Evolutionary conservation across 2,329 filamentous ascomycete species (phyloP).

Genomic region (Penicillium freii): DNA sequence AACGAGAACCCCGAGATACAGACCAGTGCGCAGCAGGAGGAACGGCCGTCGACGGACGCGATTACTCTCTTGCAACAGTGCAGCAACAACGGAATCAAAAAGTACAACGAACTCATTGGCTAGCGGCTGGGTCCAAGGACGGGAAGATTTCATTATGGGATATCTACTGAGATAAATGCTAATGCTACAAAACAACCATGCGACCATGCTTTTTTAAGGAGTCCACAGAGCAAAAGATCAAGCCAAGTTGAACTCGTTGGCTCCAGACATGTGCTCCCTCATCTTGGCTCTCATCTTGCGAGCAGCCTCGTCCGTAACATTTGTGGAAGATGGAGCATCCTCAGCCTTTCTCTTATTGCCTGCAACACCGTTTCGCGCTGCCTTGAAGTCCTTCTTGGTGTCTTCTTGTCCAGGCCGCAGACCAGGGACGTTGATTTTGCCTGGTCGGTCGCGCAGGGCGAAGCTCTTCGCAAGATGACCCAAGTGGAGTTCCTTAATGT

Average conservation of each 20-base stretch:
- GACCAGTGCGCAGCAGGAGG: not conserved
- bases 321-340: slow-evolving; percentile 25
- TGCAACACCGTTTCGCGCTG: slow-evolving; percentile 37
- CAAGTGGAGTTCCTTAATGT: slow-evolving; percentile 85
- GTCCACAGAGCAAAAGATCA: slow-evolving; percentile 28
- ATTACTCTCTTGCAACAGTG: slow-evolving; percentile 48
- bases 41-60: slow-evolving; percentile 5
- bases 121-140: slow-evolving; percentile 88
- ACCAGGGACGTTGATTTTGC: slow-evolving; percentile 64
- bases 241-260: slow-evolving; percentile 59
- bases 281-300: slow-evolving; percentile 56
- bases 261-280: slow-evolving; percentile 52
- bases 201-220: slow-evolving; percentile 6
- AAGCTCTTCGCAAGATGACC: slow-evolving; percentile 95
- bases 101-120: slow-evolving; percentile 75
- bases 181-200: slow-evolving; percentile 31
- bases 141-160: slow-evolving; percentile 96
- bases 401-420: slow-evolving; percentile 50
- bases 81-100: slow-evolving; percentile 63
- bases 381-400: slow-evolving; percentile 49
- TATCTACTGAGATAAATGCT: slow-evolving; percentile 63
- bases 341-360: slow-evolving; percentile 39
- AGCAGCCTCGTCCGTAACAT: slow-evolving; percentile 48
- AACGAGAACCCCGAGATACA: not conserved
- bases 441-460: slow-evolving; percentile 81